Conservation (phyloP, 805 yeast genomes). For the Candida ipomoeae region DNA sequence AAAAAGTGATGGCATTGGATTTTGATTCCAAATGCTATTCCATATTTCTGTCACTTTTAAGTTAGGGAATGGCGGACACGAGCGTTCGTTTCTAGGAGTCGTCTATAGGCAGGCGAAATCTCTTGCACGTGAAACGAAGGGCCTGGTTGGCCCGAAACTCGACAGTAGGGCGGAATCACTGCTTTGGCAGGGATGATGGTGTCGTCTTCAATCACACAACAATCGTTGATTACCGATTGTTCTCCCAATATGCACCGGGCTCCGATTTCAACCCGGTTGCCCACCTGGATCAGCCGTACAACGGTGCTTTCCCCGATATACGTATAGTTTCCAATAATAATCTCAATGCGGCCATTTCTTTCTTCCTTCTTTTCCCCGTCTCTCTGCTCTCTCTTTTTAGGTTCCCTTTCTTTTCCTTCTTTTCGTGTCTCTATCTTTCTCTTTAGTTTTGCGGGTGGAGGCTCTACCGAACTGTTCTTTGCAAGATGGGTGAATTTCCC, state of each 20-base stretch:
- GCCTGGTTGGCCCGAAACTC: slow-evolving; percentile 41
- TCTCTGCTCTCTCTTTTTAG: too few relatives aligned
- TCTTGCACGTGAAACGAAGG: slow-evolving; percentile 22
- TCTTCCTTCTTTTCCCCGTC: too few relatives aligned
- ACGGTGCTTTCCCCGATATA: slow-evolving; percentile 34
- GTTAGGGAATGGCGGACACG: slow-evolving; percentile 14
- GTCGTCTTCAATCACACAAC: slow-evolving; percentile 44
- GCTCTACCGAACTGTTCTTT: slow-evolving; percentile 24
- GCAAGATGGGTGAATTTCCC: slow-evolving; percentile 47
- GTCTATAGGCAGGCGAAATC: slow-evolving; percentile 31
- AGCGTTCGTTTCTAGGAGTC: slow-evolving; percentile 36
- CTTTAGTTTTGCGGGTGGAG: slow-evolving; percentile 18
- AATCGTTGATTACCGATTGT: slow-evolving; percentile 44
- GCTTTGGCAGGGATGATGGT: slow-evolving; percentile 38
- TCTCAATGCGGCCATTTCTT: slow-evolving; percentile 9
- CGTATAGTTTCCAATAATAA: slow-evolving; percentile 45
- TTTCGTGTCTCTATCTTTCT: neutral
- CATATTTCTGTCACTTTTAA: neutral
- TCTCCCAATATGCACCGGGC: slow-evolving; percentile 33
- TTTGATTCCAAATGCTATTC: too few relatives aligned
- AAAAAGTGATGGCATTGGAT: too few relatives aligned
- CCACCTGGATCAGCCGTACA: slow-evolving; percentile 39
- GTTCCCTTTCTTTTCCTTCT: too few relatives aligned
- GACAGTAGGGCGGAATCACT: slow-evolving; percentile 51
- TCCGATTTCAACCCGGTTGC: slow-evolving; percentile 49